A percentile compares a stretch with the other conserved stretches of the same genome.
Evolutionary conservation across 2,329 filamentous ascomycete genomes (phyloP).

Genomic region (Pseudogymnoascus sp.): DNA sequence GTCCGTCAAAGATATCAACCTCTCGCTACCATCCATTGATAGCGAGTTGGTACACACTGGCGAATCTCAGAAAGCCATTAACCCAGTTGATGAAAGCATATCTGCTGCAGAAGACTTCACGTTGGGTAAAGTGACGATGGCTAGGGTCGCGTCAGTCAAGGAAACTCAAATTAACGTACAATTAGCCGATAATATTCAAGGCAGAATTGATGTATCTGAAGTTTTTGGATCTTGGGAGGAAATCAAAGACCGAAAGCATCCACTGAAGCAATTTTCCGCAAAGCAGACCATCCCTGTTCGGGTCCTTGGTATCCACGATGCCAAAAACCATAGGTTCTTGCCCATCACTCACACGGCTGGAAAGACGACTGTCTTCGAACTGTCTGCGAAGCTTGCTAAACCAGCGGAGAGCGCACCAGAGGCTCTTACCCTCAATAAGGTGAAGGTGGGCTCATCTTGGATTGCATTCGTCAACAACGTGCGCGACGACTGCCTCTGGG

Average conservation of each 20-base stretch:
- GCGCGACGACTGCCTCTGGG: constrained; percentile 73
- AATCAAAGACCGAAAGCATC: constrained; percentile 73
- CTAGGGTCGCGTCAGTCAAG: constrained; percentile 75
- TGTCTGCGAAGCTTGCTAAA: constrained; percentile 69
- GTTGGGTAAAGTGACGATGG: constrained; percentile 67
- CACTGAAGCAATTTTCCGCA: constrained; percentile 65
- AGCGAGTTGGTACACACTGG: constrained; percentile 29
- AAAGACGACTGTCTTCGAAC: constrained; percentile 73
- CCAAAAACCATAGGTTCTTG: constrained; percentile 82
- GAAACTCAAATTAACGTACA: constrained; percentile 88
- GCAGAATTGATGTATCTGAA: constrained; percentile 89
- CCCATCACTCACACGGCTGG: constrained; percentile 80
- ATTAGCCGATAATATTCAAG: constrained; percentile 78
- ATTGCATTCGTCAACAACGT: constrained; percentile 90
- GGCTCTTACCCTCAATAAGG: constrained; percentile 62
- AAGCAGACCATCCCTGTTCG: constrained; percentile 67
- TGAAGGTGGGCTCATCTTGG: constrained; percentile 64
- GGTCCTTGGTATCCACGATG: constrained; percentile 82
- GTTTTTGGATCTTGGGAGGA: constrained; percentile 83
- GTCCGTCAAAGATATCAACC: constrained; percentile 46
- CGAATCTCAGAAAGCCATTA: constrained; percentile 38
- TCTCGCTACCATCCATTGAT: neutral
- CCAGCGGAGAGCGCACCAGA: constrained; percentile 47
- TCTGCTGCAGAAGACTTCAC: constrained; percentile 63
- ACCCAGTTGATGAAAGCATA: constrained; percentile 59